Evolutionary conservation across 2,329 filamentous ascomycete species (phyloP), one percentile per base, ranked within the genome.

Genomic region (Fusarium guadeloupense): DNA sequence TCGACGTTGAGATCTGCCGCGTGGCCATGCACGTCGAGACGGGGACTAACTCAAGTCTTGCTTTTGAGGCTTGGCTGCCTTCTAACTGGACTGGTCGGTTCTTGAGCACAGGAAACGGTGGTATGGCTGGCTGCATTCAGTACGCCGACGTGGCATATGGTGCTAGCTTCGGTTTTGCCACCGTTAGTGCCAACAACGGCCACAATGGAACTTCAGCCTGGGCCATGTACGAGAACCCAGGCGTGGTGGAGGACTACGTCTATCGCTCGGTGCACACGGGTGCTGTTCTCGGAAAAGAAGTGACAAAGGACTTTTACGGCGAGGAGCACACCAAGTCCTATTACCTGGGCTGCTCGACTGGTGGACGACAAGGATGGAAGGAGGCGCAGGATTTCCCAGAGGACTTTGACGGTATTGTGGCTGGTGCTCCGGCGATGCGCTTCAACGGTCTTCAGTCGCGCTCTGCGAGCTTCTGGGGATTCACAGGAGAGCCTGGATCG

Each of bases 301-400:
- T 59, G 1, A 44, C 58, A 4, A 46, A 59, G 23, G 23, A 54
- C 25, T 85, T 83, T 69, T 87, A 87, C 59, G 72, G 73, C 5
- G 54, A 60, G 16, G 17, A 41, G 0, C 71, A 76, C 1, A 72
- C 73, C 3, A 81, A 81, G 58, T 80, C 78, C 3, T 88, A 87
- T 70, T 87, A 82, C 60, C 71, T 81, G 6, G 86, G 85, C 13
- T 88, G 85, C 69, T 87, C 83, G 0, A 83, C 83, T 0, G 86
- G 86, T 19, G 85, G 86, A 4, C 76, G 85, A 1, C 83, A 88
- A 70, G 85, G 83, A 10, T 74, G 85, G 37, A 83, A 82, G 52
- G 79, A 80, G 19, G 79, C 83, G 0, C 80, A 87, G 63, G 68
- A 74, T 14, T 86, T 80, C 62, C 84, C 85, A 0, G 76, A 82